These are phyloP conservation scores for Hypoxylon lenormandii DNA, from an alignment of 495 filamentous ascomycete species.

Conservation along the genomic window DNA sequence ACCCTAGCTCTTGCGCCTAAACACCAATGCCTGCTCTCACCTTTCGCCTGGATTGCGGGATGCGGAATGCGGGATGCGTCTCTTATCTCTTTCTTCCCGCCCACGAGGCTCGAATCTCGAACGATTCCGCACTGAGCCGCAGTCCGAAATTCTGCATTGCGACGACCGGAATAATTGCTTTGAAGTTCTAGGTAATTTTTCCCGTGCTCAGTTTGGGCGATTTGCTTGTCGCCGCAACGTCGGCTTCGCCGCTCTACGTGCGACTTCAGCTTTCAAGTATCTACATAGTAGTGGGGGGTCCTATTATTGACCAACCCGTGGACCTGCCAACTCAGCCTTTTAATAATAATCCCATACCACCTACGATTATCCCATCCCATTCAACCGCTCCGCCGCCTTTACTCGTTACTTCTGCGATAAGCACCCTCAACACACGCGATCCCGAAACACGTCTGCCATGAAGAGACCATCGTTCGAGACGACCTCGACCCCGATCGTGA, in stretches of 20 bases:
- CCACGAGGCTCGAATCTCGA: slow-evolving; percentile 32
- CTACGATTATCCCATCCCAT: slow-evolving; percentile 1
- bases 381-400: slow-evolving; percentile 17
- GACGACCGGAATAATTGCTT: slow-evolving; percentile 51
- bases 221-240: slow-evolving; percentile 12
- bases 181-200: slow-evolving; percentile 36
- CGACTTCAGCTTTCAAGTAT: slow-evolving; percentile 19
- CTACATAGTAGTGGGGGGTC: slow-evolving; percentile 15
- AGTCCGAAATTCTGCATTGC: slow-evolving; percentile 34
- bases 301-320: slow-evolving; percentile 1
- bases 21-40: slow-evolving; percentile 21
- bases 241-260: neutral
- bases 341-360: slow-evolving; percentile 4
- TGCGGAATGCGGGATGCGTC: too few relatives aligned
- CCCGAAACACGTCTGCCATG: slow-evolving; percentile 34
- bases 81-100: slow-evolving; percentile 35
- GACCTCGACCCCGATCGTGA: slow-evolving; percentile 19
- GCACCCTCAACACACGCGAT: slow-evolving; percentile 15
- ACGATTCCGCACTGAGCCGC: slow-evolving; percentile 29
- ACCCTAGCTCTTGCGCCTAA: slow-evolving; percentile 22
- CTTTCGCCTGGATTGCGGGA: too few relatives aligned
- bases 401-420: slow-evolving; percentile 23
- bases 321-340: neutral
- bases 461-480: slow-evolving; percentile 30
- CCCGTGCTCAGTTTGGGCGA: slow-evolving; percentile 20